A percentile compares a stretch with the other conserved stretches of the same genome.
Evolutionary conservation across 192 early-diverging fungal species (phyloP).

Genomic region (Gaertneriomyces semiglobifer): DNA sequence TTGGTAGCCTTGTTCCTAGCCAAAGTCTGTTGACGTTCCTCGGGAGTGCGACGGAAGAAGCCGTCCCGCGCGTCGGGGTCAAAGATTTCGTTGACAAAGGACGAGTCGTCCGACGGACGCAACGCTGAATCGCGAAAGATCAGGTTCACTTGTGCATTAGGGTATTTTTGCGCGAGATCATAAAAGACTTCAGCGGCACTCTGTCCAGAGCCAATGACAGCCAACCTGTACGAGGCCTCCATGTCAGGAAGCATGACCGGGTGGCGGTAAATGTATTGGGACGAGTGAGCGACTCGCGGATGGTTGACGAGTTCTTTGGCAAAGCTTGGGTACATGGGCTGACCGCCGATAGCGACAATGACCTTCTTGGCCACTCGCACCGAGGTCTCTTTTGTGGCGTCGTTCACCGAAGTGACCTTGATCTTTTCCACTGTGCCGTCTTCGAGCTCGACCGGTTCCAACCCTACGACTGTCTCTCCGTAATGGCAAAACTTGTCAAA

Average conservation of each 20-base stretch:
- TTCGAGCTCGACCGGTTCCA: neutral
- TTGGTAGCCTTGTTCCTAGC: slow-evolving; percentile 17
- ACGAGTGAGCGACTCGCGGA: slow-evolving; percentile 9
- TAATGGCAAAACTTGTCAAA: slow-evolving; percentile 16
- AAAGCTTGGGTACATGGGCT: slow-evolving; percentile 17
- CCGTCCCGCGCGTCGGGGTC: slow-evolving; percentile 18
- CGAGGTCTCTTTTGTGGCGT: neutral
- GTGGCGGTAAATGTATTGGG: slow-evolving; percentile 15
- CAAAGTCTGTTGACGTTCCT: neutral
- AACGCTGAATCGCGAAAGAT: slow-evolving; percentile 25
- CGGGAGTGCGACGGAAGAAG: slow-evolving; percentile 13
- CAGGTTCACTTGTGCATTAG: slow-evolving; percentile 19
- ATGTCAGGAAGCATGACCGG: slow-evolving; percentile 14
- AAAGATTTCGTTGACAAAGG: slow-evolving; percentile 39
- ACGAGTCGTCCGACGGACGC: slow-evolving; percentile 24
- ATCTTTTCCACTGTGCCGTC: neutral
- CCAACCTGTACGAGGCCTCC: neutral
- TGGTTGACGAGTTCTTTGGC: neutral
- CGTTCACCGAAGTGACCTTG: slow-evolving; percentile 1
- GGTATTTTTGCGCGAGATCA: slow-evolving; percentile 6
- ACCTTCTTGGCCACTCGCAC: slow-evolving; percentile 12
- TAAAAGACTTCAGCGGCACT: slow-evolving; percentile 12
- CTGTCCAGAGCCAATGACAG: slow-evolving; percentile 15
- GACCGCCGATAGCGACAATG: slow-evolving; percentile 20
- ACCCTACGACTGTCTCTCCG: slow-evolving; percentile 16